phyloP scores from a whole-genome alignment of 164 flowering plant species.

The Aristolochia californica region DNA sequence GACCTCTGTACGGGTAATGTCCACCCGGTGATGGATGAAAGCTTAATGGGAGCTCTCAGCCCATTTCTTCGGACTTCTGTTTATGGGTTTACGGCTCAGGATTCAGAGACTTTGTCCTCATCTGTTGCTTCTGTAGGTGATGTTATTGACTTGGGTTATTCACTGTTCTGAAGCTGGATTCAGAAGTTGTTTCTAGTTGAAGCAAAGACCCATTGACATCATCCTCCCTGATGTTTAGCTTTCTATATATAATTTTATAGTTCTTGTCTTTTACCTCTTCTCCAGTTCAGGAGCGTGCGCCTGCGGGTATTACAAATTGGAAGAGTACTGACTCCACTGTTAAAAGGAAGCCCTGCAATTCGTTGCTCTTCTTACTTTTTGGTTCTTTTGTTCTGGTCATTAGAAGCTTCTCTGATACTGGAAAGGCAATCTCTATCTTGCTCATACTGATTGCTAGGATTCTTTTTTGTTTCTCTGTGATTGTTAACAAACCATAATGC shows the following conservation, averaged over 20 bases:
- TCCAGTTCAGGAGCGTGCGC: not conserved
- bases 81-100: constrained; percentile 20
- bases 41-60: constrained; percentile 36
- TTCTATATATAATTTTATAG: not conserved
- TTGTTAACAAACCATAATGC: no score
- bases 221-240: no score
- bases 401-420: no score
- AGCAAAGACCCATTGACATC: no score
- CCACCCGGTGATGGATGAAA: constrained; percentile 36
- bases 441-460: no score
- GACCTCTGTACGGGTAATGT: constrained; percentile 19
- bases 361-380: no score
- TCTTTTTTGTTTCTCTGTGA: no score
- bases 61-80: constrained; percentile 22
- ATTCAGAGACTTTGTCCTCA: constrained; percentile 19
- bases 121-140: constrained; percentile 24
- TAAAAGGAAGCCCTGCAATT: no score
- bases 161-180: constrained; percentile 24
- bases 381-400: no score
- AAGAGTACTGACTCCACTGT: no score
- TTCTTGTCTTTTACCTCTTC: not conserved
- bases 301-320: not conserved
- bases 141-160: constrained; percentile 30
- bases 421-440: no score
- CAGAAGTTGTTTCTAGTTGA: no score